These are phyloP conservation scores for Persicaria maculosa DNA, from an alignment of 148 eudicot genomes.

Conservation along the genomic window DNA sequence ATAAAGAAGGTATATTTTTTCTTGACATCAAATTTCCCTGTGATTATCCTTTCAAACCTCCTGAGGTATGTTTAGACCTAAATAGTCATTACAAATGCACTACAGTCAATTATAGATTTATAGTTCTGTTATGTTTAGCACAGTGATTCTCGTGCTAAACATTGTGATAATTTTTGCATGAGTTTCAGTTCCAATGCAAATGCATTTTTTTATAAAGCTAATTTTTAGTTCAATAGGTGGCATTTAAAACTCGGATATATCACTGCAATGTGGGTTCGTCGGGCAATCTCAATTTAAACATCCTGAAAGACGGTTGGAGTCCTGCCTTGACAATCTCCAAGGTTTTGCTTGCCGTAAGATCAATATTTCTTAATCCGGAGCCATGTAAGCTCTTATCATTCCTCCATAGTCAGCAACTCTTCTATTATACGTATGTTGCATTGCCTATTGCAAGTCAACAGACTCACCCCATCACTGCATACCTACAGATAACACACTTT, in stretches of 20 bases:
- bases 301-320: conserved; percentile 90
- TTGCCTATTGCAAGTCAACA: background rate
- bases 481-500: conserved; percentile 56
- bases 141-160: background rate
- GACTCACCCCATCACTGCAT: background rate
- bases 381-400: conserved; percentile 46
- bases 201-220: conserved; percentile 17
- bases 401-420: background rate
- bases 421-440: background rate
- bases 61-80: conserved; percentile 40
- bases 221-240: conserved; percentile 54
- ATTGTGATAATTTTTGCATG: background rate
- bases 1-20: conserved; percentile 84
- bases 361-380: conserved; percentile 63
- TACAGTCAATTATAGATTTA: background rate
- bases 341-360: conserved; percentile 61
- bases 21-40: conserved; percentile 78
- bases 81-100: background rate
- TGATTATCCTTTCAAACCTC: conserved; percentile 93
- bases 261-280: conserved; percentile 89
- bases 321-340: conserved; percentile 86
- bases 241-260: conserved; percentile 80
- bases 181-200: background rate
- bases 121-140: background rate
- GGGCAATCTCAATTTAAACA: conserved; percentile 66